Evolutionary conservation across 2,329 filamentous ascomycete species (phyloP).

Genomic region (Fusarium cicatricum): DNA sequence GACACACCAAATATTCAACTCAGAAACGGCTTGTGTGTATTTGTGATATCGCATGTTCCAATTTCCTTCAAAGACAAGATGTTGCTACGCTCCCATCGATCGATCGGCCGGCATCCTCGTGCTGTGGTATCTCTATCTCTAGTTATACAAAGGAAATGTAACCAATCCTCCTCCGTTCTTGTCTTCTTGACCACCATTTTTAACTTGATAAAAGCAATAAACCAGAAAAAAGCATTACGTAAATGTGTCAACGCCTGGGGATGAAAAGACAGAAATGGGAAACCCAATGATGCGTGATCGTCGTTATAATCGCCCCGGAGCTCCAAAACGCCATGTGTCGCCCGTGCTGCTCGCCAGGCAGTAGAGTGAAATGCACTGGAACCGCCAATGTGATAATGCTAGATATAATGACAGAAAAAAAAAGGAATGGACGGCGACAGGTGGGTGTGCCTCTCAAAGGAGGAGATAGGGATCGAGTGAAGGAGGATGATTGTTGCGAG

Average conservation of each 20-base stretch:
- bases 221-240: slow-evolving; percentile 20
- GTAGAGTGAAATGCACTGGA: slow-evolving; percentile 18
- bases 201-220: slow-evolving; percentile 8
- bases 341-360: slow-evolving; percentile 36
- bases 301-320: slow-evolving; percentile 31
- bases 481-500: slow-evolving; percentile 1
- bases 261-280: slow-evolving; percentile 1
- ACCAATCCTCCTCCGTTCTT: slow-evolving; percentile 13
- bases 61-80: slow-evolving; percentile 13
- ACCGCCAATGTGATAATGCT: slow-evolving; percentile 10
- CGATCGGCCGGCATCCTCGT: slow-evolving; percentile 14
- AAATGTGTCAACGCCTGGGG: slow-evolving; percentile 17
- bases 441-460: not conserved
- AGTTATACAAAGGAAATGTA: slow-evolving; percentile 40
- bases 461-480: not conserved
- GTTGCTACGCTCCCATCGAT: slow-evolving; percentile 5
- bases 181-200: slow-evolving; percentile 30
- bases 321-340: slow-evolving; percentile 25
- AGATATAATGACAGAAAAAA: slow-evolving; percentile 14
- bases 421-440: slow-evolving; percentile 37
- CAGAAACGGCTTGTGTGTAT: not conserved
- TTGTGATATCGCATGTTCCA: slow-evolving; percentile 4
- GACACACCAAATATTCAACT: not conserved
- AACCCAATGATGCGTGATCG: slow-evolving; percentile 27
- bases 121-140: slow-evolving; percentile 43